Evolutionary conservation across 306 rosid genomes (phyloP), one percentile per base, ranked within the genome.

Genomic region (Ormosia semicastrata): DNA sequence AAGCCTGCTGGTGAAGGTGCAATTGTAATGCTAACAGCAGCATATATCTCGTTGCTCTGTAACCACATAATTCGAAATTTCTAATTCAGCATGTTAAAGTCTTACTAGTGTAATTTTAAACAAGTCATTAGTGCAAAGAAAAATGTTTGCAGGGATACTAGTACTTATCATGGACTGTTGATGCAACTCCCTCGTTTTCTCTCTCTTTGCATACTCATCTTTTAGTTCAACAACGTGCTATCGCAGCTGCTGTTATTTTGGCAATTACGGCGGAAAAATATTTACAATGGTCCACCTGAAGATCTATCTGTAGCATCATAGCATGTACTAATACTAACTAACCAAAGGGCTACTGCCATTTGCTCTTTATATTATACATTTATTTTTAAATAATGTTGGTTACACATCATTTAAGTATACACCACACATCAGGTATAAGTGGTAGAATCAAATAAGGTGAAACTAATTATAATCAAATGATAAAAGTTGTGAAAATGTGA

Each of bases 1-100:
- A n/a, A n/a, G n/a, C n/a, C n/a, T n/a, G n/a, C n/a, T n/a, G n/a
- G n/a, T n/a, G n/a, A n/a, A n/a, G n/a, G n/a, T n/a, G n/a, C n/a
- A n/a, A n/a, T n/a, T n/a, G n/a, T n/a, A n/a, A n/a, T n/a, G 74
- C 90, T 84, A 65, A 85, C 94, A 43, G 75, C 86, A 17, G 74
- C 91, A 34, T 90, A 79, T 81, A 70, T 92, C 72, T 84, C 88
- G 84, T 89, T 77, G 89, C 91, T 15, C 68, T 87, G 97, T 88
- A 86, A 94, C 90, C 69, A 52, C 71, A 34, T 44, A 29, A 37
- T 78, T 69, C 44, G 47, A 1, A 71, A 60, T 3, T 33, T 70
- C 15, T 59, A 43, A 66, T 40, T 36, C 41, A 73, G 29, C 70
- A 5, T 40, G n/a, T n/a, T n/a, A 41, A 58, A 30, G 49, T 60